phyloP scores from a whole-genome alignment of 225 moss, liverwort and hornwort species.

The Antitrichia curtipendula region DNA sequence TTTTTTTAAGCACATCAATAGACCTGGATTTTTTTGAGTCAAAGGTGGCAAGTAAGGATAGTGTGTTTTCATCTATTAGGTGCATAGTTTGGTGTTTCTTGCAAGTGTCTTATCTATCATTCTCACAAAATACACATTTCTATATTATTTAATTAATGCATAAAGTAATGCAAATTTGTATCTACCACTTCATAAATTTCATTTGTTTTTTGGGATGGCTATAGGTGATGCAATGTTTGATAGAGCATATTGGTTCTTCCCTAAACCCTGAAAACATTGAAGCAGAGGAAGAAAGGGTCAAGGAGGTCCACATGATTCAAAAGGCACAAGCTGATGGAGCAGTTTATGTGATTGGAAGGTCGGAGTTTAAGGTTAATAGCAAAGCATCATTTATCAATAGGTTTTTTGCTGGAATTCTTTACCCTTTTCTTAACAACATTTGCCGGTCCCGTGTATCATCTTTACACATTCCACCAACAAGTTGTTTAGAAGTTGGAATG shows the following conservation, averaged over 20 bases:
- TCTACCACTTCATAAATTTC: background rate
- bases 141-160: background rate
- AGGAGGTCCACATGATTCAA: conserved; percentile 32
- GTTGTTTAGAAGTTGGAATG: conserved; percentile 73
- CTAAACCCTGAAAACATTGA: background rate
- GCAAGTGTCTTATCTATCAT: background rate
- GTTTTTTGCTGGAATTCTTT: conserved; percentile 39
- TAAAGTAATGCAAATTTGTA: background rate
- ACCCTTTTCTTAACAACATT: conserved; percentile 52
- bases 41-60: too few relatives aligned
- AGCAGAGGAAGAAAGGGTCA: background rate
- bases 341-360: conserved; percentile 62
- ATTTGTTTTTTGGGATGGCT: background rate
- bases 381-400: conserved; percentile 16
- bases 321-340: conserved; percentile 43
- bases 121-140: too few relatives aligned
- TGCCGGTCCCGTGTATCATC: conserved; percentile 50
- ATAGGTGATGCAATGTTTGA: conserved; percentile 22
- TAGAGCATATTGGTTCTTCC: conserved; percentile 9
- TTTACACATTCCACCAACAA: conserved; percentile 56
- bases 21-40: too few relatives aligned
- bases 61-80: too few relatives aligned
- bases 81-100: background rate
- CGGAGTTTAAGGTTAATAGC: conserved; percentile 36
- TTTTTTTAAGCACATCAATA: too few relatives aligned